Evolutionary conservation across 2,329 filamentous ascomycete genomes (phyloP).

Genomic region (Alternaria ethzedia): DNA sequence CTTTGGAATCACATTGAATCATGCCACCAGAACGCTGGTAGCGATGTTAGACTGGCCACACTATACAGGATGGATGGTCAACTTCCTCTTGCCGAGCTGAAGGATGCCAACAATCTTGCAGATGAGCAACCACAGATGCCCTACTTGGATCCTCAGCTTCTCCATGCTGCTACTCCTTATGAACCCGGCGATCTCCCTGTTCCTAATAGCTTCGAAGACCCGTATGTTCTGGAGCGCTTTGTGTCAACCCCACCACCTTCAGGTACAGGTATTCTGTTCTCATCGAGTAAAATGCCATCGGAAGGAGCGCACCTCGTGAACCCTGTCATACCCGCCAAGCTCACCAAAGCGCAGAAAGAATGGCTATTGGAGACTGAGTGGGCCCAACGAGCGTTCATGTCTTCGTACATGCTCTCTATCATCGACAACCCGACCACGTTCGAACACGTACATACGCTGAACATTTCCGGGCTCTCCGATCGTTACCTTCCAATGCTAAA

Average conservation of each 20-base stretch:
- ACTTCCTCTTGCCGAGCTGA: conserved; percentile 19
- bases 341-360: conserved; percentile 70
- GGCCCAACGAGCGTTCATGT: conserved; percentile 71
- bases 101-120: conserved; percentile 17
- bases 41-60: conserved; percentile 35
- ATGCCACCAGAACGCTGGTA: conserved; percentile 24
- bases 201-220: conserved; percentile 29
- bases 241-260: conserved; percentile 17
- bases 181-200: conserved; percentile 24
- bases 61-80: conserved; percentile 36
- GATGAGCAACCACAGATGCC: conserved; percentile 35
- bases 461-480: conserved; percentile 69
- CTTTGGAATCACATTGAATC: conserved; percentile 45
- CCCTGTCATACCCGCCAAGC: conserved; percentile 59
- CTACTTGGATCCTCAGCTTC: conserved; percentile 36
- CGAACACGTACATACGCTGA: conserved; percentile 62
- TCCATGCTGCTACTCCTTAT: conserved; percentile 35
- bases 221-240: conserved; percentile 27
- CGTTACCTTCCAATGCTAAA: conserved; percentile 64
- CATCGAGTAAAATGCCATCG: conserved; percentile 32
- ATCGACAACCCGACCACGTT: conserved; percentile 66
- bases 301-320: conserved; percentile 32
- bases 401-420: conserved; percentile 70
- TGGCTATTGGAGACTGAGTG: conserved; percentile 72
- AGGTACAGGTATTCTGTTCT: conserved; percentile 43